phyloP scores from a whole-genome alignment of 768 basidiomycete genomes.

The Paxillus rubicundulus region DNA sequence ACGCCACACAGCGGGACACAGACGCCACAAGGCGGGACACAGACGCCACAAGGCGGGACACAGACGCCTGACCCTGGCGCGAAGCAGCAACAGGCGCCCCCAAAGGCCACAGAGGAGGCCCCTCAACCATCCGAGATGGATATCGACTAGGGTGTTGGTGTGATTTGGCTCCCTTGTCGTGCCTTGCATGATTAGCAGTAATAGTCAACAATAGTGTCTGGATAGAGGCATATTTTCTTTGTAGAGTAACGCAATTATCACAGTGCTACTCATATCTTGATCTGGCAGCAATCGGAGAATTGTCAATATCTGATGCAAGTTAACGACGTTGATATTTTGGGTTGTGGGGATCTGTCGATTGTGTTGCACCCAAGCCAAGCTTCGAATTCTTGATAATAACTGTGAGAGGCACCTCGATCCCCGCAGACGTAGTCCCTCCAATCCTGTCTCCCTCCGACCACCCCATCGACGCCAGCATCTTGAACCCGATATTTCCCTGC shows the following conservation, averaged over 20 bases:
- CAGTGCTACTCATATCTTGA: too few species aligned
- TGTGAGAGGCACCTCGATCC: conserved; percentile 72
- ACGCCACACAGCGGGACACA: conserved; percentile 70
- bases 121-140: conserved; percentile 75
- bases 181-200: background rate
- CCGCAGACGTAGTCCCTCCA: conserved; percentile 53
- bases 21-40: conserved; percentile 67
- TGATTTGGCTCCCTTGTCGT: too few species aligned
- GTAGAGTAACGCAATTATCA: too few species aligned
- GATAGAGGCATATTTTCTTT: too few species aligned
- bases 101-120: conserved; percentile 28
- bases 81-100: conserved; percentile 29
- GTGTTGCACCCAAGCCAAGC: conserved; percentile 71
- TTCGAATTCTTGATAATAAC: conserved; percentile 88
- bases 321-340: too few species aligned
- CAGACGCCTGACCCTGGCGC: conserved; percentile 53
- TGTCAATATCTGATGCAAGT: too few species aligned
- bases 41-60: conserved; percentile 68
- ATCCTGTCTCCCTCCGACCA: conserved; percentile 84
- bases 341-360: background rate
- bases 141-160: conserved; percentile 55
- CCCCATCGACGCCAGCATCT: conserved; percentile 86
- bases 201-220: too few species aligned
- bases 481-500: conserved; percentile 80
- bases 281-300: too few species aligned